Conservation (phyloP, 805 yeast genomes). For the Debaryomyces maramus region DNA sequence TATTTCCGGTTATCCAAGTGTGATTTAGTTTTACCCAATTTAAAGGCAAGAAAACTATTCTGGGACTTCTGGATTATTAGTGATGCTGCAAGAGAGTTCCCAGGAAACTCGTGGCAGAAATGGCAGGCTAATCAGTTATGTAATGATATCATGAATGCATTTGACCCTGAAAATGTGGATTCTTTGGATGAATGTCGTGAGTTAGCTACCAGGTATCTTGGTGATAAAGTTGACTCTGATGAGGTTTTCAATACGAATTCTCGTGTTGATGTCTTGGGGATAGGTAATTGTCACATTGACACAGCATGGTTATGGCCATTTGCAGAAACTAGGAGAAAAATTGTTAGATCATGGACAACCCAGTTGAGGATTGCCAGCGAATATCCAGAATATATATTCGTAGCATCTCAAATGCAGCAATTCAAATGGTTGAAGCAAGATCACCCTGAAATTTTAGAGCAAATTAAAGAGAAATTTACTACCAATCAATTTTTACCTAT, state of each 20-base stretch:
- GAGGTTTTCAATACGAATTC: conserved; percentile 55
- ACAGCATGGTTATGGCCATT: conserved; percentile 99
- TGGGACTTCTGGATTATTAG: conserved; percentile 86
- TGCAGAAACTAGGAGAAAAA: conserved; percentile 90
- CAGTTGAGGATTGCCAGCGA: conserved; percentile 81
- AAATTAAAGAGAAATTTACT: conserved; percentile 63
- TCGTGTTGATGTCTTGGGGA: conserved; percentile 65
- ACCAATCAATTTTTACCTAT: conserved; percentile 81
- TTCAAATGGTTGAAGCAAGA: conserved; percentile 87
- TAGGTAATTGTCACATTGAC: conserved; percentile 96
- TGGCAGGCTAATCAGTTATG: conserved; percentile 79
- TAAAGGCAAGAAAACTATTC: conserved; percentile 72
- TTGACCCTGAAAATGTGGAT: conserved; percentile 66
- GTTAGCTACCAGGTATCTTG: conserved; percentile 63
- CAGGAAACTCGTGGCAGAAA: conserved; percentile 75
- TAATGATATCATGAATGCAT: conserved; percentile 78
- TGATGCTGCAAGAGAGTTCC: conserved; percentile 88
- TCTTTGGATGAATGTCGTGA: conserved; percentile 64
- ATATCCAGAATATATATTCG: conserved; percentile 92
- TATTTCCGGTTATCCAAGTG: conserved; percentile 67
- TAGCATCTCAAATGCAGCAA: conserved; percentile 95
- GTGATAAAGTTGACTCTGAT: conserved; percentile 61
- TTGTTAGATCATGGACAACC: conserved; percentile 93
- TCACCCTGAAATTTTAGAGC: conserved; percentile 75
- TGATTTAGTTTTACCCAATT: conserved; percentile 78